Evolutionary conservation across 306 rosid genomes (phyloP), one percentile per base, ranked within the genome.

Genomic region (Comarum palustre): DNA sequence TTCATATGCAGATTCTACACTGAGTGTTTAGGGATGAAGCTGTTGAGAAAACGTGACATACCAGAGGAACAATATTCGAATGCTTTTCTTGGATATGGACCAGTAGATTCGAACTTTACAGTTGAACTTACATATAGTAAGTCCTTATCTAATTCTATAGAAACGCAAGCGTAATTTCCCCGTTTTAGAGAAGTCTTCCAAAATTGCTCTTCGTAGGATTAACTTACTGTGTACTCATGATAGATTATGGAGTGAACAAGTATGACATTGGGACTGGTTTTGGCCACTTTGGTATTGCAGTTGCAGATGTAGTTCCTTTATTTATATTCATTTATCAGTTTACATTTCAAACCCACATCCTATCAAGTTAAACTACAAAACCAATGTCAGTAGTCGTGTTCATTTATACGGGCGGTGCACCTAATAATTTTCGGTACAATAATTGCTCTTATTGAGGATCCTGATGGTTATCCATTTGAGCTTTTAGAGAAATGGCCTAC

Each of bases 1-100:
- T 29, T 25, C 19, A 12, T 58, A 58, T 87, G 80, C 88, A 87
- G 96, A 75, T 90, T 90, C 84, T 90, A 87, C 65, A 75, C 77
- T 0, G 90, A 90, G 80, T 87, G 92, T 54, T 82, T 90, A n/a
- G 96, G 92, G 62, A 87, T 90, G 96, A 87, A 87, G 83, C 65
- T 90, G 71, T 87, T 90, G 19, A 79, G 92, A 73, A 78, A 72
- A 69, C 90, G 86, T 31, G 92, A 90, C 85, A 77, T 82, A 84
- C 87, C 88, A 1, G 96, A 90, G 64, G 82, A 80, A 74, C 80
- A 76, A 79, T 87, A 84, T 76, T 80, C 87, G 4, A 90, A 87
- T 65, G 92, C 77, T 51, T 87, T 87, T 84, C 90, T 90, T 67
- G 96, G 96, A 76, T 87, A 82, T 75, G 92, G 90, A 7, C 90